These are phyloP conservation scores for Cryptosporidium meleagridis DNA, from an alignment of 169 alveolate genomes.

Conservation along the genomic window DNA sequence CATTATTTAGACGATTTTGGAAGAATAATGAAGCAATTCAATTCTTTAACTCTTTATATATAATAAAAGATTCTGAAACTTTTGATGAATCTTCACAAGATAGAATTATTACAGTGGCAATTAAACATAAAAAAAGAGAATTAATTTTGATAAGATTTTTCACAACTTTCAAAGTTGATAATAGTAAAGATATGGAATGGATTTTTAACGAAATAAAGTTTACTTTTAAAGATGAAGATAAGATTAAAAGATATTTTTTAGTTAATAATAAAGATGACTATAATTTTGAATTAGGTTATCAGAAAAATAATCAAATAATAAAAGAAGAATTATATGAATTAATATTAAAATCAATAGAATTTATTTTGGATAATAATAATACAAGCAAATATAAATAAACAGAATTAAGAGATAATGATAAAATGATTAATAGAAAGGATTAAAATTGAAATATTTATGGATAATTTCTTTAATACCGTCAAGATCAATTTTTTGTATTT, in stretches of 20 bases:
- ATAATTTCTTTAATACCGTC: conserved; percentile 5
- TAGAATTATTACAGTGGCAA: not conserved
- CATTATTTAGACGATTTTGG: conserved; percentile 8
- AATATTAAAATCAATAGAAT: conserved; percentile 27
- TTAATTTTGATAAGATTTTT: conserved; percentile 5
- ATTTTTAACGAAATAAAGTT: conserved; percentile 11
- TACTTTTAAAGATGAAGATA: conserved; percentile 9
- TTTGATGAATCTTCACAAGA: not conserved
- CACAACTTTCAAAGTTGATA: not conserved
- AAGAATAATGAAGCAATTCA: not conserved
- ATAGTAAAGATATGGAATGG: conserved; percentile 5
- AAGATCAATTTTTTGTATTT: not conserved
- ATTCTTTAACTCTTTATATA: not conserved
- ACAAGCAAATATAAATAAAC: not conserved
- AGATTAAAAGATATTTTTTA: not conserved
- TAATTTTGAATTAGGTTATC: not conserved
- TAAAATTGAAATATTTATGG: conserved; percentile 5
- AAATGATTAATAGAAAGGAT: not conserved
- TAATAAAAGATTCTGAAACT: not conserved
- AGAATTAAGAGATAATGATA: not conserved
- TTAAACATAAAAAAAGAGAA: not conserved
- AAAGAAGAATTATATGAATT: not conserved
- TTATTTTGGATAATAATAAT: not conserved
- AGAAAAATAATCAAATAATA: not conserved
- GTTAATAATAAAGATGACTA: not conserved